These are phyloP conservation scores for Myxozyma udenii DNA, from an alignment of 805 yeast species.

Conservation along the genomic window DNA sequence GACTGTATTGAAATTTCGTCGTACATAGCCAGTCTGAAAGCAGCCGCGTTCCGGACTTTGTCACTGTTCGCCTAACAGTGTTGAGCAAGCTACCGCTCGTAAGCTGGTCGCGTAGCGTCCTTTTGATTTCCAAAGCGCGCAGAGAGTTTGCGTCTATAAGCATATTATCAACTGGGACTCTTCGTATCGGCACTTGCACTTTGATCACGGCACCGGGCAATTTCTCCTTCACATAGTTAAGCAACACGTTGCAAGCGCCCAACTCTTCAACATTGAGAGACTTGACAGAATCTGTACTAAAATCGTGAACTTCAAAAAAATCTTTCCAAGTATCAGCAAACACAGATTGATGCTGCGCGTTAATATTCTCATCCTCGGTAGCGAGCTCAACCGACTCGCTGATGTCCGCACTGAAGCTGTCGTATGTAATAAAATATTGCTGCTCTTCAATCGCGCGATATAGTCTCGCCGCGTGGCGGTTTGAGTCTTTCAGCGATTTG, in stretches of 20 bases:
- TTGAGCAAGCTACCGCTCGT: conserved; percentile 46
- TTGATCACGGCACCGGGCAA: conserved; percentile 64
- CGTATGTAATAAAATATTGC: conserved; percentile 45
- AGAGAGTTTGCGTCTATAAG: conserved; percentile 79
- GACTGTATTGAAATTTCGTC: not conserved
- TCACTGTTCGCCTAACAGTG: conserved; percentile 69
- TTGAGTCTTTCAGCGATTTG: conserved; percentile 1
- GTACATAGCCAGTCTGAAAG: conserved; percentile 66
- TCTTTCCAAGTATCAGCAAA: conserved; percentile 14
- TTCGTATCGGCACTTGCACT: conserved; percentile 64
- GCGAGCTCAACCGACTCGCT: not conserved
- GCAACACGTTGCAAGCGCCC: conserved; percentile 58
- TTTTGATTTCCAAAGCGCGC: conserved; percentile 47
- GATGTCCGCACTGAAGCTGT: conserved; percentile 1
- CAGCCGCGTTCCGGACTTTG: conserved; percentile 78
- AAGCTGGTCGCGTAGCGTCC: conserved; percentile 30
- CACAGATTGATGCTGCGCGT: too few relatives aligned
- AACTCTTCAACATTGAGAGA: conserved; percentile 49
- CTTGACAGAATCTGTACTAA: conserved; percentile 35
- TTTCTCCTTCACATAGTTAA: conserved; percentile 69
- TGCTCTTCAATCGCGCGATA: conserved; percentile 20
- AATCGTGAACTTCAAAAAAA: conserved; percentile 26
- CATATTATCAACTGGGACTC: conserved; percentile 52
- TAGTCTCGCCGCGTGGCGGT: conserved; percentile 3
- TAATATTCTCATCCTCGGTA: not conserved